Base-by-base conservation (phyloP, 768 basidiomycete genomes). In the Arthromyces matolae region DNA sequence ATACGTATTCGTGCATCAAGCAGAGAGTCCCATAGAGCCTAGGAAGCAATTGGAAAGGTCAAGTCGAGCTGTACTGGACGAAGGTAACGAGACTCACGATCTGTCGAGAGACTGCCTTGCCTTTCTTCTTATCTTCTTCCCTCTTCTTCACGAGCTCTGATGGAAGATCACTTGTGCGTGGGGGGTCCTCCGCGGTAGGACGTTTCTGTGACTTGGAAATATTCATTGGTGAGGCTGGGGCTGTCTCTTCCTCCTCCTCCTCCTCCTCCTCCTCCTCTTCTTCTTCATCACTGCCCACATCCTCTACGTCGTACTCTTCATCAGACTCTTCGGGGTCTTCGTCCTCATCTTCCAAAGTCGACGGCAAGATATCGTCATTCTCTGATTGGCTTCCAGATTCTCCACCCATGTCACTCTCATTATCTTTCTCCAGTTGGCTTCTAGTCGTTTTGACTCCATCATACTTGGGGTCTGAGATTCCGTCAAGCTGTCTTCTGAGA, bases 1-100 rank as follows among this genome's bases (percentile, higher is more conserved):
- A 96, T 66, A 20, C 84, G 84, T 63, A 98, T 98, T 28, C 95
- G 81, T n/a, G 89, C 81, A 61, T 96, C 90, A 23, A 97, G 75
- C 29, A 97, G 72, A 4, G 77, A 73, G 63, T 97, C 92, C 88
- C 92, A 96, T 28, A 93, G 66, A 3, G 75, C 72, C 93, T 97
- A 42, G n/a, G n/a, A n/a, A n/a, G n/a, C n/a, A n/a, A n/a, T n/a
- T n/a, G n/a, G n/a, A n/a, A n/a, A n/a, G n/a, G n/a, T n/a, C n/a
- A n/a, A n/a, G n/a, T n/a, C n/a, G n/a, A n/a, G n/a, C n/a, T n/a
- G n/a, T n/a, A n/a, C 14, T 13, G 9, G 10, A 16, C 19, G 7
- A 12, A 53, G 9, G 42, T 9, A 14, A 29, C 18, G 18, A 14
- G 18, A 51, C 88, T 49, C 59, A 89, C 95, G 45, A 93, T 78